Conservation (phyloP, 1,139 yeast genomes). For the Kazachstania sp. region DNA sequence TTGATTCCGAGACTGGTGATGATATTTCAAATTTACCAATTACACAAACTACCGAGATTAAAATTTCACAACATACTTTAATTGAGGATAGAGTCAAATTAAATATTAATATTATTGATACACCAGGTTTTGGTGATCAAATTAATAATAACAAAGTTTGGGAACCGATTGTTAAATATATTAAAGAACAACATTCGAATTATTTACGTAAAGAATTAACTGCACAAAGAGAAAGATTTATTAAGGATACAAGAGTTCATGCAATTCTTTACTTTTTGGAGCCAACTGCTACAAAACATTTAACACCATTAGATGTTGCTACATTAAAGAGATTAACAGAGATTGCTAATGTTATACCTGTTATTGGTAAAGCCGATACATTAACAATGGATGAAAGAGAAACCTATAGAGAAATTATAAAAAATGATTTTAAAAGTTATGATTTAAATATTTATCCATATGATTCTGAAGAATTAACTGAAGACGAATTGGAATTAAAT, state of each 20-base stretch:
- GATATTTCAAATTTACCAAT: slow-evolving; percentile 54
- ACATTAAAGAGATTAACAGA: slow-evolving; percentile 81
- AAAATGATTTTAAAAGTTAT: slow-evolving; percentile 67
- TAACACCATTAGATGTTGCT: slow-evolving; percentile 72
- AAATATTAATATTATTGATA: slow-evolving; percentile 81
- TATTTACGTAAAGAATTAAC: slow-evolving; percentile 92
- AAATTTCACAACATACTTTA: slow-evolving; percentile 59
- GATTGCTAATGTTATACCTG: slow-evolving; percentile 89
- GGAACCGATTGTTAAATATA: slow-evolving; percentile 94
- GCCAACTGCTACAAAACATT: slow-evolving; percentile 64
- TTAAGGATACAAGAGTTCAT: slow-evolving; percentile 90
- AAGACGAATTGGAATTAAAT: slow-evolving; percentile 73
- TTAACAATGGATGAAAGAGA: slow-evolving; percentile 79
- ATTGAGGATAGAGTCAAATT: slow-evolving; percentile 82
- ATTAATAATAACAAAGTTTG: slow-evolving; percentile 92
- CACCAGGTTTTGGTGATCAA: slow-evolving; percentile 97
- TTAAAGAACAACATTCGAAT: slow-evolving; percentile 92
- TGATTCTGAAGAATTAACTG: slow-evolving; percentile 64
- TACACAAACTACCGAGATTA: slow-evolving; percentile 82
- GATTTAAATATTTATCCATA: slow-evolving; percentile 80
- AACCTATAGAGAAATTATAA: slow-evolving; percentile 63
- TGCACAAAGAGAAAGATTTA: slow-evolving; percentile 81
- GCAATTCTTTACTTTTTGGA: slow-evolving; percentile 85
- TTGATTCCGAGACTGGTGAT: slow-evolving; percentile 52
- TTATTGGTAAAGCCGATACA: slow-evolving; percentile 88